These are phyloP conservation scores for Mycena chlorophos DNA, from an alignment of 768 basidiomycete species.

Conservation along the genomic window DNA sequence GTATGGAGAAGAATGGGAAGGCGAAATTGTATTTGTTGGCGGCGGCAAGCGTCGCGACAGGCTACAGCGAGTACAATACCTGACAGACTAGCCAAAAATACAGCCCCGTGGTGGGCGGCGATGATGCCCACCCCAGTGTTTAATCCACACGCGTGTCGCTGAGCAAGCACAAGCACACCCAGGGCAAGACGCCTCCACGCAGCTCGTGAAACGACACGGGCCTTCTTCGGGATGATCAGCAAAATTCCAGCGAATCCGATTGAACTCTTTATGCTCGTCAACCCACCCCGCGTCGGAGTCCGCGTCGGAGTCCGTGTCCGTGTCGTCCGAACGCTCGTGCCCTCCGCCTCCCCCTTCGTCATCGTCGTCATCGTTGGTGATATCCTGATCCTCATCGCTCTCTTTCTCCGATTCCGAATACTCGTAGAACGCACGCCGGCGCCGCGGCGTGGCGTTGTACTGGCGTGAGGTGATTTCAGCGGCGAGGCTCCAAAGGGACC, in stretches of 20 bases:
- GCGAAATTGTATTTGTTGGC: not conserved
- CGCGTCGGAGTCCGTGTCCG: no score
- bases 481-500: no score
- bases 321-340: no score
- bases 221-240: not conserved
- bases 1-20: no score
- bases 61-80: not conserved
- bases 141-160: not conserved
- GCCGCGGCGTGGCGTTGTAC: no score
- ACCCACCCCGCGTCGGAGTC: no score
- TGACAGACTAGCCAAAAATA: not conserved
- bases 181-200: not conserved
- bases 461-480: no score
- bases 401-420: no score
- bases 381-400: no score
- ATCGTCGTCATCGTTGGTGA: no score
- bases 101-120: not conserved
- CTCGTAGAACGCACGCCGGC: no score
- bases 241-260: not conserved
- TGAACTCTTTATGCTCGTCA: not conserved
- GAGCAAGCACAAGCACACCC: not conserved
- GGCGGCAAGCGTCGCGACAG: not conserved
- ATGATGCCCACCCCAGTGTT: not conserved
- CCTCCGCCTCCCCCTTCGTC: no score
- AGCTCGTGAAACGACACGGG: not conserved